Evolutionary conservation across 495 filamentous ascomycete genomes (phyloP), one percentile per base, ranked within the genome.

Genomic region (Astrothelium subdiscretum): DNA sequence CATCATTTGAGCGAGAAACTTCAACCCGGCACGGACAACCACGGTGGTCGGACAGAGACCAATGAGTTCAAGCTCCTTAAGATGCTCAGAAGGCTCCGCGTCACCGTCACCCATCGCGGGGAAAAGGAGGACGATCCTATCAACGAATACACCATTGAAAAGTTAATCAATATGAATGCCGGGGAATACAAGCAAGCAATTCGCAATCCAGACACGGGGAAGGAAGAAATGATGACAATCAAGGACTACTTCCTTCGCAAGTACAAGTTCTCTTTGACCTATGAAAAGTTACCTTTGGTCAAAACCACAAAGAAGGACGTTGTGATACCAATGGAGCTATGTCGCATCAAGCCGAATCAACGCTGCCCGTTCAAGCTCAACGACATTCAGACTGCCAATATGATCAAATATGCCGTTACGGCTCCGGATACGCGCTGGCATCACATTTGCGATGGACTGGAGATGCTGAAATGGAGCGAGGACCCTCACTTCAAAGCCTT

Each of bases 331-430:
- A 85, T 94, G 77, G 94, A 97, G 66, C 61, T 89, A 1, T 81
- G 90, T 68, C 72, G 67, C 18, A 78, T 89, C 69, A 72, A 77
- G 5, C 69, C 71, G 0, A 85, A 89, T 57, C 89, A 96, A 74
- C 82, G 86, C 0, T 98, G 91, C 72, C 78, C 79, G 0, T 89
- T 76, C 75, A 97, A 95, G 78, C 76, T 97, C 1, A 83, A 83
- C 63, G 82, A 88, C 20, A 67, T 70, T 0, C 84, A 88, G 79
- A 94, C 91, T 0, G 71, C 80, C 0, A 69, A 81, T 10, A 97
- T 98, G 92, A 95, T 98, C 74, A 90, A 86, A 70, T 90, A 89
- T 71, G 90, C 91, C 1, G 85, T 83, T 3, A 78, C 78, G 29
- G 79, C 83, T 1, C 94, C 94, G 0, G 44, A 64, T 0, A 67